A percentile compares a stretch with the other conserved stretches of the same genome.
Evolutionary conservation across 1,139 yeast genomes (phyloP).

Genomic region (Candida sp.): DNA sequence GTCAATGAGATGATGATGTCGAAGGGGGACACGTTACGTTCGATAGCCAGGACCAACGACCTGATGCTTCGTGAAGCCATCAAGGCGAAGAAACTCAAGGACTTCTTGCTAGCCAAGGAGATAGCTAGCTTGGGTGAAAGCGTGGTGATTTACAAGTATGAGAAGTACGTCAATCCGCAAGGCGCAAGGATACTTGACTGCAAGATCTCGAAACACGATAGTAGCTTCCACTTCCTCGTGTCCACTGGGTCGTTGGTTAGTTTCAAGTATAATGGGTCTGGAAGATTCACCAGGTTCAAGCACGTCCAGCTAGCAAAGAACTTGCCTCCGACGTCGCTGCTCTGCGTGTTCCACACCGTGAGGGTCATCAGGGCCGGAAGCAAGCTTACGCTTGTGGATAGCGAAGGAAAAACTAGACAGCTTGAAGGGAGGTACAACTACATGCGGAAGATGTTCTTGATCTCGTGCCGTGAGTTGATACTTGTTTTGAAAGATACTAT

Average conservation of each 20-base stretch:
- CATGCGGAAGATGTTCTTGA: not conserved
- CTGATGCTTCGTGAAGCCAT: too few species aligned
- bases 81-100: not conserved
- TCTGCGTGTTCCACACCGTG: not conserved
- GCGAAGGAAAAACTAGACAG: not conserved
- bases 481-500: not conserved
- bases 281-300: conserved; percentile 4
- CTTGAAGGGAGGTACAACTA: not conserved
- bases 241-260: conserved; percentile 5
- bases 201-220: not conserved
- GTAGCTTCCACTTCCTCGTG: not conserved
- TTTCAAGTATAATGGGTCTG: not conserved
- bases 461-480: not conserved
- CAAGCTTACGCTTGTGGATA: not conserved
- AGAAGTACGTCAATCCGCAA: not conserved
- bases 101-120: not conserved
- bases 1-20: conserved; percentile 6
- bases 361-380: not conserved
- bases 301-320: not conserved
- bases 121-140: not conserved
- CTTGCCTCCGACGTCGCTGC: not conserved
- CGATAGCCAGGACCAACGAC: too few species aligned
- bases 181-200: not conserved
- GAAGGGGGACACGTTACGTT: too few species aligned
- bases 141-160: not conserved